Percentiles rank a stretch among this genome's conserved stretches.
phyloP scores from a whole-genome alignment of 2,329 filamentous ascomycete species.

The Zalaria sp. region DNA sequence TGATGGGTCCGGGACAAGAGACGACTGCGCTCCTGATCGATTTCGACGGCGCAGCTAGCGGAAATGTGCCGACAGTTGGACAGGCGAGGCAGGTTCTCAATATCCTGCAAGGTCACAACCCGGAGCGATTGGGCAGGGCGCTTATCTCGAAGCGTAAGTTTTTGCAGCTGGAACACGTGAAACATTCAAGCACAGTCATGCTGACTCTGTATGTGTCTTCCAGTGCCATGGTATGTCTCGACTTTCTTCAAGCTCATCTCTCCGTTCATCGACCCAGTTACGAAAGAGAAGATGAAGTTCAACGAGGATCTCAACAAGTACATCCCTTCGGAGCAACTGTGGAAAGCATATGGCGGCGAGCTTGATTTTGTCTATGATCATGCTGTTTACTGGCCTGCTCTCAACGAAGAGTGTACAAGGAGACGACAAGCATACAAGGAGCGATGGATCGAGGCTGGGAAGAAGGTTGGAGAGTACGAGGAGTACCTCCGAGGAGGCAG shows the following conservation, averaged over 20 bases:
- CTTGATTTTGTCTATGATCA: constrained; percentile 91
- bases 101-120: constrained; percentile 92
- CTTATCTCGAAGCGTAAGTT: constrained; percentile 72
- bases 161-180: background rate
- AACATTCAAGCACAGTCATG: too few species aligned
- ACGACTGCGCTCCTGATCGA: constrained; percentile 79
- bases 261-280: constrained; percentile 91
- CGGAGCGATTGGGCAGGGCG: constrained; percentile 76
- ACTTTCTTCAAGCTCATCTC: constrained; percentile 95
- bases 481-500: constrained; percentile 66
- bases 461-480: constrained; percentile 74
- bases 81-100: constrained; percentile 73
- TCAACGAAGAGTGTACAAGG: constrained; percentile 56
- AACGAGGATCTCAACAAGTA: constrained; percentile 80
- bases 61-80: constrained; percentile 61
- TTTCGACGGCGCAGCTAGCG: constrained; percentile 66
- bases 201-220: too few species aligned
- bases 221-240: constrained; percentile 80
- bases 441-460: constrained; percentile 70
- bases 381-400: constrained; percentile 71
- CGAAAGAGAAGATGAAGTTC: constrained; percentile 90
- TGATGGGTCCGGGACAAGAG: constrained; percentile 80
- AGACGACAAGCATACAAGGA: constrained; percentile 47
- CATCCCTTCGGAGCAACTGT: constrained; percentile 69
- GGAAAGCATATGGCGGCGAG: constrained; percentile 63